A percentile compares a stretch with the other conserved stretches of the same genome.
Evolutionary conservation across 371 early-diverging fungal species (phyloP).

Genomic region (Circinella minor): DNA sequence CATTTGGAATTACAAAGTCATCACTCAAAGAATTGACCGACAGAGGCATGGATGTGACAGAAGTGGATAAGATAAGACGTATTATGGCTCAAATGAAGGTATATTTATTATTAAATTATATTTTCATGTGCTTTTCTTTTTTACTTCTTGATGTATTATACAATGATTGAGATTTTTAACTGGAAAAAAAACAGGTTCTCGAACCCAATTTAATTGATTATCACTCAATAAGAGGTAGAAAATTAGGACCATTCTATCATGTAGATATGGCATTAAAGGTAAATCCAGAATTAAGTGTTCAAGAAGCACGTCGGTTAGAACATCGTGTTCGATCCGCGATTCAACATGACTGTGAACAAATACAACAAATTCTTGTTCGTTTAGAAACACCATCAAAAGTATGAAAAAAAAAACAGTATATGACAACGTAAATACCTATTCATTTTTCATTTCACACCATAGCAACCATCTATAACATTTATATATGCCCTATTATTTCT

Average conservation of each 20-base stretch:
- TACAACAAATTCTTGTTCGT: slow-evolving; percentile 46
- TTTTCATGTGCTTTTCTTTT: background rate
- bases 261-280: slow-evolving; percentile 46
- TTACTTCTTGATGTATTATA: no score
- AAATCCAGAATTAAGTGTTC: slow-evolving; percentile 34
- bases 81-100: slow-evolving; percentile 31
- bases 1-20: slow-evolving; percentile 45
- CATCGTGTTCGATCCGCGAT: slow-evolving; percentile 32
- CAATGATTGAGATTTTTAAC: no score
- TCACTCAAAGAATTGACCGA: slow-evolving; percentile 56
- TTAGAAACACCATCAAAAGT: slow-evolving; percentile 21
- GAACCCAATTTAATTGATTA: slow-evolving; percentile 40
- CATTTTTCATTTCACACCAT: no score
- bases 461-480: no score
- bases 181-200: background rate
- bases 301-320: slow-evolving; percentile 38
- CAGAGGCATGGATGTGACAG: slow-evolving; percentile 28
- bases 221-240: slow-evolving; percentile 52
- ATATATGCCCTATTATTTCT: no score
- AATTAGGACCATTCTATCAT: slow-evolving; percentile 48
- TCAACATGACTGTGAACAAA: slow-evolving; percentile 32
- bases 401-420: background rate
- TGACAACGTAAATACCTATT: no score
- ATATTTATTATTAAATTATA: background rate
- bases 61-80: slow-evolving; percentile 18